Conservation (phyloP, 1,139 yeast genomes). For the Pichia terricola region DNA sequence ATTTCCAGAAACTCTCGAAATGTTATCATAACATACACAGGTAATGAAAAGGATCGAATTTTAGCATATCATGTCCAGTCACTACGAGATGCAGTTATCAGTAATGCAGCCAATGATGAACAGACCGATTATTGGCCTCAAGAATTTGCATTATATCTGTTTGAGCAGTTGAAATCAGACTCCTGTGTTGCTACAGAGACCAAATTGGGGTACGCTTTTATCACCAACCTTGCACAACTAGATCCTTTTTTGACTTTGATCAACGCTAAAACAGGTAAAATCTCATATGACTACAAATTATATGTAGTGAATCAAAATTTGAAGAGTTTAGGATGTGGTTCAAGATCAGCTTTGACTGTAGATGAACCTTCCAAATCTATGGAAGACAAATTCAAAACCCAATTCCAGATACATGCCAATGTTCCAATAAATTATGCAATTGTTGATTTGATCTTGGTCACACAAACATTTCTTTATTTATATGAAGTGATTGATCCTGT, state of each 20-base stretch:
- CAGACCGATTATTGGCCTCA: constrained; percentile 53
- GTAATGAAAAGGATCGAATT: constrained; percentile 57
- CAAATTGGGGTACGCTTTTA: constrained; percentile 52
- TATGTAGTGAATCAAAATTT: constrained; percentile 71
- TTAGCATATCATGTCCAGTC: constrained; percentile 44
- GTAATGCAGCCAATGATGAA: constrained; percentile 24
- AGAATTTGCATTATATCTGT: constrained; percentile 49
- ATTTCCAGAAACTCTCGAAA: constrained; percentile 58
- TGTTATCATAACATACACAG: constrained; percentile 75
- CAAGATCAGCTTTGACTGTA: constrained; percentile 67
- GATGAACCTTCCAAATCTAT: constrained; percentile 66
- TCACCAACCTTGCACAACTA: constrained; percentile 70
- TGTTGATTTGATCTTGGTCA: constrained; percentile 59
- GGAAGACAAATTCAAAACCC: constrained; percentile 72
- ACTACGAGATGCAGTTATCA: not conserved
- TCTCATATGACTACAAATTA: constrained; percentile 37
- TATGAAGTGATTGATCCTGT: constrained; percentile 62
- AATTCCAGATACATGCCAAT: constrained; percentile 49
- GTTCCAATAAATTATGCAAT: constrained; percentile 60
- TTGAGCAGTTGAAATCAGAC: constrained; percentile 51
- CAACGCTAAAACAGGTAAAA: constrained; percentile 54
- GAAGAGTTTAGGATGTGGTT: constrained; percentile 72
- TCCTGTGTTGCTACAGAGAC: constrained; percentile 50
- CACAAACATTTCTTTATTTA: constrained; percentile 71
- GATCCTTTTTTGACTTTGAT: constrained; percentile 61